These are phyloP conservation scores for Cadophora luteo-olivacea DNA, from an alignment of 2,329 filamentous ascomycete genomes.

Conservation along the genomic window DNA sequence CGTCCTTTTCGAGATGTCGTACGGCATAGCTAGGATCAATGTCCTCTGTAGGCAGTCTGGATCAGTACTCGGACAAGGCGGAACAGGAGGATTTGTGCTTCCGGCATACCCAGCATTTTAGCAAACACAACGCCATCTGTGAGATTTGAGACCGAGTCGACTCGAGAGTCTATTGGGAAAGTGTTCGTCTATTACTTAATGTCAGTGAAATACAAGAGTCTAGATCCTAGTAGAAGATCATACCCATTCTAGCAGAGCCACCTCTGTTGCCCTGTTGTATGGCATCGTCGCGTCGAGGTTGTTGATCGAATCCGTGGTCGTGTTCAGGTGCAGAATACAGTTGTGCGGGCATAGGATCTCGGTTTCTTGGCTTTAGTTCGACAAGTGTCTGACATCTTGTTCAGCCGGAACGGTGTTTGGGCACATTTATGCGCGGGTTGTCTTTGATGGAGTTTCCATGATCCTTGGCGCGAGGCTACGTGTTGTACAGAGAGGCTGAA, in stretches of 20 bases:
- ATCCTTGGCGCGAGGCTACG: slow-evolving; percentile 1
- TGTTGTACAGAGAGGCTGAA: not conserved
- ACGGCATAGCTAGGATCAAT: slow-evolving; percentile 63
- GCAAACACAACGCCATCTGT: slow-evolving; percentile 45
- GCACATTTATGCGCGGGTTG: slow-evolving; percentile 20
- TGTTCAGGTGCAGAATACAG: slow-evolving; percentile 20
- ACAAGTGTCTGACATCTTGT: slow-evolving; percentile 30
- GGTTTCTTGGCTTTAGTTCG: slow-evolving; percentile 22
- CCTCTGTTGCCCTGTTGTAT: slow-evolving; percentile 51
- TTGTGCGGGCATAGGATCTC: slow-evolving; percentile 11
- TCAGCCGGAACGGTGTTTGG: slow-evolving; percentile 19
- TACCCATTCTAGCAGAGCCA: slow-evolving; percentile 64
- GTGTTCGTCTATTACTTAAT: slow-evolving; percentile 44
- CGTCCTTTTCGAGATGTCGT: slow-evolving; percentile 57
- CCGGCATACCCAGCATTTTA: slow-evolving; percentile 48
- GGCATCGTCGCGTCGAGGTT: slow-evolving; percentile 29
- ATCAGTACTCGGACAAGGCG: slow-evolving; percentile 27
- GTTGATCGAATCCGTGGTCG: not conserved
- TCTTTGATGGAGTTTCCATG: slow-evolving; percentile 5
- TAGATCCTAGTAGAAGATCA: slow-evolving; percentile 34
- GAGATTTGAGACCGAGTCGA: slow-evolving; percentile 43
- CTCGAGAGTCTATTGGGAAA: slow-evolving; percentile 42
- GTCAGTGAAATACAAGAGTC: slow-evolving; percentile 28
- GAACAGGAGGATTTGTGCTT: slow-evolving; percentile 11
- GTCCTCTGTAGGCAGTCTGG: slow-evolving; percentile 60